A percentile compares a stretch with the other conserved stretches of the same genome.
Conservation (phyloP, 176 grass and related monocot species). For the Guadua angustifolia region DNA sequence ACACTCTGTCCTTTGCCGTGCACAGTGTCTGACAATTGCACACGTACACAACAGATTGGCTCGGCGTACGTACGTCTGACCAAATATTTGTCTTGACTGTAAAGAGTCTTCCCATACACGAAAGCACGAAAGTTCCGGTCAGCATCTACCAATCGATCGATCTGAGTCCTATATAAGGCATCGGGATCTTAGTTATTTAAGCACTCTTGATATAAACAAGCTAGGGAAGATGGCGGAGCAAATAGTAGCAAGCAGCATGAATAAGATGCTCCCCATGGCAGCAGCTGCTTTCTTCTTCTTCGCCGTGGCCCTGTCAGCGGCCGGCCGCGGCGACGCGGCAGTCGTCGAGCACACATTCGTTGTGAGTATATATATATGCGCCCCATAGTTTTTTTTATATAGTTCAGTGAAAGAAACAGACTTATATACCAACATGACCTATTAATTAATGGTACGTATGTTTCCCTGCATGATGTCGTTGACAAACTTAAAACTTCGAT, state of each 20-base stretch:
- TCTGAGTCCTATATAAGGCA: background rate
- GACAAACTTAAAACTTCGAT: too few species aligned
- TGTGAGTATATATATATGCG: constrained; percentile 1
- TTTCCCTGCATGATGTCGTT: too few species aligned
- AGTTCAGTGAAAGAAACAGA: background rate
- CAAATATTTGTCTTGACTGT: background rate
- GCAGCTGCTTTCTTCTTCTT: background rate
- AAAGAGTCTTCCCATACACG: background rate
- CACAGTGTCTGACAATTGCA: too few species aligned
- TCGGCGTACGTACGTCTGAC: too few species aligned
- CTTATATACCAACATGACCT: too few species aligned
- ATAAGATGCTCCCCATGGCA: constrained; percentile 9
- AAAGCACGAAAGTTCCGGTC: background rate
- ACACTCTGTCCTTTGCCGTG: too few species aligned
- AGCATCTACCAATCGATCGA: background rate
- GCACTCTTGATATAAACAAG: background rate
- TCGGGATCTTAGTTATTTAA: background rate
- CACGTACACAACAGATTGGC: background rate
- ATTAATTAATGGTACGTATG: too few species aligned
- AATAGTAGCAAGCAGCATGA: background rate
- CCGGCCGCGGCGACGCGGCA: background rate
- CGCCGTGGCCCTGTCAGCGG: background rate
- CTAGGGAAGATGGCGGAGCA: background rate
- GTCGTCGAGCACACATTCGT: constrained; percentile 41
- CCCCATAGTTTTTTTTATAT: too few species aligned